Base-by-base conservation (phyloP, 177 flowering plant genomes). In the Telopea speciosissima region DNA sequence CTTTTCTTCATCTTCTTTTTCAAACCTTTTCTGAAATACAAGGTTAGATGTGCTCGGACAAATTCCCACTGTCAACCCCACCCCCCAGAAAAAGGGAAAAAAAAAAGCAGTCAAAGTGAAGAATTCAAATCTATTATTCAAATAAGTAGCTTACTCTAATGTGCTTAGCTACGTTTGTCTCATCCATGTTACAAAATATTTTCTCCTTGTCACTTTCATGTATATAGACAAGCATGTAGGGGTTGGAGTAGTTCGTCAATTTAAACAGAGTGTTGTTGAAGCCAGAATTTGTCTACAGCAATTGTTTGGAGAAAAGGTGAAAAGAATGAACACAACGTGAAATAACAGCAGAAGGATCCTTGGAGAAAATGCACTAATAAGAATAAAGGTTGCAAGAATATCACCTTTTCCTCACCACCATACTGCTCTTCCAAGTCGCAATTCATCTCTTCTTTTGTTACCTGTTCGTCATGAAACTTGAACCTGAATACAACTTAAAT, bases 191-290 rank as follows among this genome's bases (percentile, higher is more conserved):
- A n/a, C n/a, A n/a, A n/a, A n/a, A n/a, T n/a, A n/a, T n/a, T n/a
- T n/a, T n/a, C n/a, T n/a, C 97, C 80, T 89, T 92, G 79, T 92
- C 97, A 85, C 95, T 89, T 73, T 89, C n/a, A n/a, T n/a, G n/a
- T n/a, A n/a, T n/a, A n/a, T n/a, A n/a, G n/a, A n/a, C n/a, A n/a
- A n/a, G n/a, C n/a, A n/a, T n/a, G n/a, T n/a, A n/a, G n/a, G n/a
- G n/a, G n/a, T n/a, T n/a, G n/a, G n/a, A n/a, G n/a, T n/a, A n/a
- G n/a, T n/a, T n/a, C n/a, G n/a, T n/a, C n/a, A n/a, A n/a, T n/a
- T n/a, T n/a, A n/a, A n/a, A n/a, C n/a, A n/a, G n/a, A n/a, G n/a
- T n/a, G n/a, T n/a, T n/a, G n/a, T n/a, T n/a, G n/a, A n/a, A n/a
- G n/a, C n/a, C n/a, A n/a, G n/a, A n/a, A n/a, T n/a, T n/a, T n/a